Conservation (phyloP, 805 yeast species). For the Saccharomyces kudriavzevii region DNA sequence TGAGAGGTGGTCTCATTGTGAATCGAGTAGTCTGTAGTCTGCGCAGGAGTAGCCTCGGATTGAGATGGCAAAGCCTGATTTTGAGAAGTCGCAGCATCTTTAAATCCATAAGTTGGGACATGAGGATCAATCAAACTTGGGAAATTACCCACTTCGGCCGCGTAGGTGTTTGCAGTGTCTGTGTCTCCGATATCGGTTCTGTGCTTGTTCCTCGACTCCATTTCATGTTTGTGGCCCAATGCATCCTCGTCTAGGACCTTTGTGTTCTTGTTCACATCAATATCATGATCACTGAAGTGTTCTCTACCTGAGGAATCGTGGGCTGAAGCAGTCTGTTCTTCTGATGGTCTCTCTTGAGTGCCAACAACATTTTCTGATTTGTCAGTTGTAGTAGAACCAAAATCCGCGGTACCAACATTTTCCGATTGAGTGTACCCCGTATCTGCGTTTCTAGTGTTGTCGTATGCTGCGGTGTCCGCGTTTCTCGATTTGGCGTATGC, state of each 20-base stretch:
- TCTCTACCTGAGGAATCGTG: not conserved
- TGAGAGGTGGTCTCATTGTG: constrained; percentile 2
- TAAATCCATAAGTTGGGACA: constrained; percentile 23
- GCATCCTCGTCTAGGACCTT: not conserved
- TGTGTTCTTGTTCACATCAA: not conserved
- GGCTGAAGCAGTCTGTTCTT: not conserved
- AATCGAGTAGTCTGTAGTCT: constrained; percentile 1
- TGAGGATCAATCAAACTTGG: constrained; percentile 27
- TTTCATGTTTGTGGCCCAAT: not conserved
- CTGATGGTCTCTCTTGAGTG: not conserved
- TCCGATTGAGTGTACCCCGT: not conserved
- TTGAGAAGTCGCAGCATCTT: constrained; percentile 1
- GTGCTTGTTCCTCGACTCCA: not conserved
- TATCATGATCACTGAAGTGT: not conserved
- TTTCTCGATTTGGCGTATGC: not conserved
- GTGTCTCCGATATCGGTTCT: constrained; percentile 3
- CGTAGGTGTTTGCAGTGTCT: constrained; percentile 11
- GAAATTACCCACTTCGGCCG: constrained; percentile 15
- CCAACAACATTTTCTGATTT: not conserved
- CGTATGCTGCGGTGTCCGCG: not conserved
- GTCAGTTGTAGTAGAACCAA: too few relatives aligned
- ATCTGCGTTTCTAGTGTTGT: not conserved
- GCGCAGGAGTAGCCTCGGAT: not conserved
- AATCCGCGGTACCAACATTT: not conserved
- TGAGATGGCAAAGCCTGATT: not conserved